Evolutionary conservation across 2,329 filamentous ascomycete genomes (phyloP).

Genomic region (Alternaria sp.): DNA sequence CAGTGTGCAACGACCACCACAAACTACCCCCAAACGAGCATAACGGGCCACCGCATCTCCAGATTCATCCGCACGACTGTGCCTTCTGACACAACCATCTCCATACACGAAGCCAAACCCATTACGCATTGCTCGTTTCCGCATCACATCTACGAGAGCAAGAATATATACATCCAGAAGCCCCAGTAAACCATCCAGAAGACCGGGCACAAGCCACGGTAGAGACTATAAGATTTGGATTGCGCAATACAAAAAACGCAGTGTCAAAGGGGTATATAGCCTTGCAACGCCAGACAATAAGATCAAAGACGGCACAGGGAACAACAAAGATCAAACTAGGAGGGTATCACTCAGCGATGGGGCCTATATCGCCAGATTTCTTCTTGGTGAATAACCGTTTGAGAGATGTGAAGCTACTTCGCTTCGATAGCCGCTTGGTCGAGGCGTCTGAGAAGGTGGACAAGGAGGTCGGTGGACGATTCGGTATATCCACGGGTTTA

Average conservation of each 20-base stretch:
- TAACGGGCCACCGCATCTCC: not conserved
- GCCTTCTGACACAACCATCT: not conserved
- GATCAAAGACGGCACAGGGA: constrained; percentile 29
- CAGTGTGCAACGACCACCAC: not conserved
- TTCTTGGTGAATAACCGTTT: constrained; percentile 50
- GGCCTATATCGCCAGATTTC: constrained; percentile 42
- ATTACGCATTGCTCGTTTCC: constrained; percentile 30
- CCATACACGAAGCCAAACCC: constrained; percentile 10
- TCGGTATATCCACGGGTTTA: constrained; percentile 27
- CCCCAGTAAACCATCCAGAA: constrained; percentile 9
- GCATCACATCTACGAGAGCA: constrained; percentile 27
- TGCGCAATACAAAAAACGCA: constrained; percentile 20
- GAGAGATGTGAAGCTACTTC: constrained; percentile 47
- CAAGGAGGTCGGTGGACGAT: constrained; percentile 42
- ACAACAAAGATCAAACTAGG: constrained; percentile 11
- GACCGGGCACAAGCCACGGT: not conserved
- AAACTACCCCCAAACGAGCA: constrained; percentile 4
- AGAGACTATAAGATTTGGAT: constrained; percentile 11
- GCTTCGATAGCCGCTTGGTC: constrained; percentile 40
- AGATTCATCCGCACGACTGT: constrained; percentile 1
- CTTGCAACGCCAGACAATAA: constrained; percentile 36
- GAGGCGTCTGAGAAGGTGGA: constrained; percentile 35
- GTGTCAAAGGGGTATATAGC: constrained; percentile 45
- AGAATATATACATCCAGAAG: constrained; percentile 26
- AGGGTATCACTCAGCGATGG: constrained; percentile 44